These are phyloP conservation scores for Spongospora subterranea DNA, from an alignment of 208 protist genomes.

Conservation along the genomic window DNA sequence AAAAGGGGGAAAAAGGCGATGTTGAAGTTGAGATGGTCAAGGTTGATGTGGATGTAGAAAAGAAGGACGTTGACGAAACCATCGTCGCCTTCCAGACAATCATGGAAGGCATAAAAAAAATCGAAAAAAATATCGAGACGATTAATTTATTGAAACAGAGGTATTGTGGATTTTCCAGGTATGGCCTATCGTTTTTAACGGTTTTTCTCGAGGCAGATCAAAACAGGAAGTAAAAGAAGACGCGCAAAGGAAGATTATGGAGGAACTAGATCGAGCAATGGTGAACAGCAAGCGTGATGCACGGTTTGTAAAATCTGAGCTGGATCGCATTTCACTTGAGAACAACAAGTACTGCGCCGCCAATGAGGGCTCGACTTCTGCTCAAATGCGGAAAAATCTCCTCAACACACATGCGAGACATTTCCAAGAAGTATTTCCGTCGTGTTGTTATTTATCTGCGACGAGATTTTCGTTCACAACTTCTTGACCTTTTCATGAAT, in stretches of 20 bases:
- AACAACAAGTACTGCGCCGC: background rate
- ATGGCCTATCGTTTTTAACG: background rate
- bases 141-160: conserved; percentile 36
- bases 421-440: conserved; percentile 42
- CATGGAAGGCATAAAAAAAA: conserved; percentile 18
- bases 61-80: background rate
- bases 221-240: conserved; percentile 41
- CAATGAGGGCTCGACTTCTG: conserved; percentile 25
- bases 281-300: conserved; percentile 1
- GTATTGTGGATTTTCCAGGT: background rate
- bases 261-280: conserved; percentile 20
- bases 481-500: too few relatives aligned
- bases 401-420: conserved; percentile 48
- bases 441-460: too few relatives aligned
- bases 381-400: conserved; percentile 37
- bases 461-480: too few relatives aligned
- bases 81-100: background rate
- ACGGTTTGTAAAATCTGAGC: conserved; percentile 31
- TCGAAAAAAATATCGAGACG: conserved; percentile 35
- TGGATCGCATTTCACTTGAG: conserved; percentile 13
- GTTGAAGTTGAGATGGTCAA: conserved; percentile 35
- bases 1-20: conserved; percentile 21
- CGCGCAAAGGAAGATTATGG: conserved; percentile 46
- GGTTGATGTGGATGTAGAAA: background rate
- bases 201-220: background rate